These are phyloP conservation scores for Penicillium sp. DNA, from an alignment of 2,329 filamentous ascomycete species.

Conservation along the genomic window DNA sequence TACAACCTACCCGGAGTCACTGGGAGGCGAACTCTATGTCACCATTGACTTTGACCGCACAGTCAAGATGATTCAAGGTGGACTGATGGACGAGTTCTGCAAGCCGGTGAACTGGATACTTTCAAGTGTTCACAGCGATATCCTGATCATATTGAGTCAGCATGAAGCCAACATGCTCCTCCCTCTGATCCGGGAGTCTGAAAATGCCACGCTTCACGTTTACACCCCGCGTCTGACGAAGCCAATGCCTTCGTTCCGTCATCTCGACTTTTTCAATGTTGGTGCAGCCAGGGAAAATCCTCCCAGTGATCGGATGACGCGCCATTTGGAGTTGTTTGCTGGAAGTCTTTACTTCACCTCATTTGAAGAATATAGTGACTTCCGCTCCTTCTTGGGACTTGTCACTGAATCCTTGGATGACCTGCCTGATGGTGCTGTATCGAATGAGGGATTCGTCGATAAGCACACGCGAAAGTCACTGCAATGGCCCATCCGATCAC, in stretches of 20 bases:
- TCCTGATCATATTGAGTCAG: slow-evolving; percentile 58
- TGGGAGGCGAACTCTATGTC: too few relatives aligned
- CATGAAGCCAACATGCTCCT: slow-evolving; percentile 58
- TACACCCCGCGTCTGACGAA: slow-evolving; percentile 53
- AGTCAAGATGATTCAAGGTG: too few relatives aligned
- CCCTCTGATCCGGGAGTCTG: slow-evolving; percentile 35
- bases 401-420: too few relatives aligned
- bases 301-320: slow-evolving; percentile 18
- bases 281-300: too few relatives aligned
- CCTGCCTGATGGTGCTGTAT: too few relatives aligned
- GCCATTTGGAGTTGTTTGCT: background rate
- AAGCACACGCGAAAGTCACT: too few relatives aligned
- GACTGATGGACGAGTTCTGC: background rate
- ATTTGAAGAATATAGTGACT: background rate
- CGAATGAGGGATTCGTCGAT: too few relatives aligned
- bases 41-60: too few relatives aligned
- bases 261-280: slow-evolving; percentile 47
- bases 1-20: too few relatives aligned
- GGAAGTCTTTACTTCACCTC: background rate
- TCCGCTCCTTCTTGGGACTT: too few relatives aligned
- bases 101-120: slow-evolving; percentile 55
- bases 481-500: too few relatives aligned
- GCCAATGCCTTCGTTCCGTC: slow-evolving; percentile 46
- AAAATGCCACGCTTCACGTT: slow-evolving; percentile 47
- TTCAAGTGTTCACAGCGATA: slow-evolving; percentile 18